A percentile compares a stretch with the other conserved stretches of the same genome.
These are phyloP conservation scores for Jaenimonas drosophilae DNA, from an alignment of 208 protist species.

Conservation along the genomic window DNA sequence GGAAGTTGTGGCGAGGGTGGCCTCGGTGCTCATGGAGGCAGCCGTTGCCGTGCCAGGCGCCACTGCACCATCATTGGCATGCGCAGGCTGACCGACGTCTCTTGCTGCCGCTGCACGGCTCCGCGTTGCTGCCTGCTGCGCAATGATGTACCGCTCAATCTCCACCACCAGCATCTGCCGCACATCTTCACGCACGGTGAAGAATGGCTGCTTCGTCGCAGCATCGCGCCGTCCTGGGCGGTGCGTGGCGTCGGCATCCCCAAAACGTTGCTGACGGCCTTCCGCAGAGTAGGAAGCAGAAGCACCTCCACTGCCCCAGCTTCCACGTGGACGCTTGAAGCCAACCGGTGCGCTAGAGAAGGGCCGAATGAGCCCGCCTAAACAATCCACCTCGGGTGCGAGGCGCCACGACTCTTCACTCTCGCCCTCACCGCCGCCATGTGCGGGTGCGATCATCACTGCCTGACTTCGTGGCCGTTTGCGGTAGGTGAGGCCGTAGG, in stretches of 20 bases:
- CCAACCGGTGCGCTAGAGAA: not conserved
- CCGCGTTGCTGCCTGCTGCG: not conserved
- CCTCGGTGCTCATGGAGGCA: too few species aligned
- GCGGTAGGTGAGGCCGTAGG: constrained; percentile 59
- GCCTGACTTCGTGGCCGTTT: too few species aligned
- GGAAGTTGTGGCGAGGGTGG: too few species aligned
- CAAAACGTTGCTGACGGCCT: constrained; percentile 2
- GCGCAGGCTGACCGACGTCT: too few species aligned
- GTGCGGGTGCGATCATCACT: not conserved
- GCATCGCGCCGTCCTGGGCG: too few species aligned
- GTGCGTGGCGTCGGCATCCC: too few species aligned
- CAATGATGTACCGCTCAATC: constrained; percentile 22
- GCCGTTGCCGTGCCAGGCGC: too few species aligned
- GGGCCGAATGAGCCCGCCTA: too few species aligned
- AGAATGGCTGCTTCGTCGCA: constrained; percentile 6
- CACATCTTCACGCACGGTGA: constrained; percentile 15
- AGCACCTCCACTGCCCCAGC: not conserved
- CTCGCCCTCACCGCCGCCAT: not conserved
- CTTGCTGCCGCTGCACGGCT: not conserved
- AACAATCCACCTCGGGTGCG: too few species aligned
- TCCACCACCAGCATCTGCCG: constrained; percentile 28
- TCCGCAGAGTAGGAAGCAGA: not conserved
- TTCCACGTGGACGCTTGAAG: not conserved
- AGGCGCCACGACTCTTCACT: not conserved
- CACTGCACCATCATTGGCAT: too few species aligned